Evolutionary conservation across 345 rosid species (phyloP), one percentile per base, ranked within the genome.

Genomic region (Bruguiera sexangula): DNA sequence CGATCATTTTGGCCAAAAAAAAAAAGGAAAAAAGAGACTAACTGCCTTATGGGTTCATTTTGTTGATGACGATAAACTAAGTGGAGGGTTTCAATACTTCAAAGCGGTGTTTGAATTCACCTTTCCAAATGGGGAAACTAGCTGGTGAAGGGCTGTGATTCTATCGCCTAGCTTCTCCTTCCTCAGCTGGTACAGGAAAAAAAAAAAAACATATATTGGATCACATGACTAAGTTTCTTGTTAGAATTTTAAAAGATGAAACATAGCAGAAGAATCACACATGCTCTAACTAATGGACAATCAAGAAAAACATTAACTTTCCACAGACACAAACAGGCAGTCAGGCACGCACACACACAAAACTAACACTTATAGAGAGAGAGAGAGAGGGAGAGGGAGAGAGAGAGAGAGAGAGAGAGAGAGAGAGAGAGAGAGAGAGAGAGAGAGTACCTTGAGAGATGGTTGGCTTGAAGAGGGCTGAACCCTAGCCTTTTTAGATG

Each of bases 111-210:
- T 20, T 11, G 20, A 26, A 50, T 39, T 63, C 76, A 90, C 98
- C 96, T 93, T 93, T 63, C 98, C 97, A 83, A 94, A 91, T 66
- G 97, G 97, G 73, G 98, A 94, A 79, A 91, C 98, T 22, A 94
- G 85, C 79, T 94, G 97, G 85, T 93, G 98, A 78, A 93, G 94
- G 36, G 96, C 84, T 73, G 93, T 88, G 57, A 89, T 88, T 78
- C 97, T 79, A 68, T 91, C 97, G 37, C 97, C 97, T 74, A 89
- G 62, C 74, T 89, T 91, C 84, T 91, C 96, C 86, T 88, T 94
- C 85, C 96, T 85, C 72, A 88, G 93, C 96, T 91, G 79, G 37
- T 18, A 32, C 31, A 63, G 19, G 13, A 48, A 31, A 56, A 50
- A n/a, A n/a, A n/a, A n/a, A 21, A 27, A 6, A 70, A 16, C 27